Evolutionary conservation across 2,329 filamentous ascomycete genomes (phyloP).

Genomic region (Colletotrichum salicis): DNA sequence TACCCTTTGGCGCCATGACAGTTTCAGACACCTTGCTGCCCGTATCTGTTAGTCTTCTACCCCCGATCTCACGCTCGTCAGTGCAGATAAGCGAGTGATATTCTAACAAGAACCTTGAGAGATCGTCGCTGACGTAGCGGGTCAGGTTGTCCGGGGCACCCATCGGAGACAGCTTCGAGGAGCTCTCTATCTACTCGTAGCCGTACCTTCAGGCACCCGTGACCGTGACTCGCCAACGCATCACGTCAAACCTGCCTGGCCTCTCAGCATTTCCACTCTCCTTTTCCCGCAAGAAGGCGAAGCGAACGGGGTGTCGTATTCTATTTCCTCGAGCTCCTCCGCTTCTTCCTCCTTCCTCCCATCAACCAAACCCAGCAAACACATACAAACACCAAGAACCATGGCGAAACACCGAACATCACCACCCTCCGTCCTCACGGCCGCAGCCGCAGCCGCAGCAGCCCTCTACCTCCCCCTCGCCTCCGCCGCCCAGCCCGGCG

Average conservation of each 20-base stretch:
- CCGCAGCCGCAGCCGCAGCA: conserved; percentile 2
- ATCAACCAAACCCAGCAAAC: not conserved
- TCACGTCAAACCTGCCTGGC: not conserved
- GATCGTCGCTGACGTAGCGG: conserved; percentile 30
- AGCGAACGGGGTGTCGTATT: not conserved
- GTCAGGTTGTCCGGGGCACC: conserved; percentile 19
- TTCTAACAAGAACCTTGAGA: conserved; percentile 23
- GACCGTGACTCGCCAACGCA: conserved; percentile 31
- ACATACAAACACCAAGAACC: not conserved
- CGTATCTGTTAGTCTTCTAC: conserved; percentile 5
- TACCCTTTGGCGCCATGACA: not conserved
- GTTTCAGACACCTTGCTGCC: conserved; percentile 5
- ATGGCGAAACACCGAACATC: conserved; percentile 17
- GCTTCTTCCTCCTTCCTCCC: not conserved
- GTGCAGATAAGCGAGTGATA: not conserved
- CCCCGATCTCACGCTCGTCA: accelerated
- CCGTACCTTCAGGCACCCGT: conserved; percentile 16
- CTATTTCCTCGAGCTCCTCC: not conserved
- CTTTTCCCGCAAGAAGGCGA: not conserved
- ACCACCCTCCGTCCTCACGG: conserved; percentile 8
- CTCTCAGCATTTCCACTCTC: conserved; percentile 10
- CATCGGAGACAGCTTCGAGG: conserved; percentile 4
- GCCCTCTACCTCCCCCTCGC: conserved; percentile 49
- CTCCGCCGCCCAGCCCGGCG: conserved; percentile 77
- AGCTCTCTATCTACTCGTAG: conserved; percentile 14